Evolutionary conservation across 176 grass and related monocot genomes (phyloP), one percentile per base, ranked within the genome.

Genomic region (Carex cristatella): DNA sequence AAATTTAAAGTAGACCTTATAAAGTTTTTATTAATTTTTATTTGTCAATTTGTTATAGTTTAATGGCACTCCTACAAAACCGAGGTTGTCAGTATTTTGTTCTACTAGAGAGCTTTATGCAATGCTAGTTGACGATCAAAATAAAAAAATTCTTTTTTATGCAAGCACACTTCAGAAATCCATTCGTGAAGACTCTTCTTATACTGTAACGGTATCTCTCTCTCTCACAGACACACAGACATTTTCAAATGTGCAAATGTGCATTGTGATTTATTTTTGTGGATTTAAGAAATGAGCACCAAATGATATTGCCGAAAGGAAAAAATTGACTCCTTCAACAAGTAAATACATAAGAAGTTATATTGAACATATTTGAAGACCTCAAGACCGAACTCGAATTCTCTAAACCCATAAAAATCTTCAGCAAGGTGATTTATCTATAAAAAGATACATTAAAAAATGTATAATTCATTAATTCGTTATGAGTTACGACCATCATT

Each of bases 21-120:
- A 48, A 65, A 48, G 38, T 10, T 84, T 62, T 16, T 64, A 11
- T 63, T 67, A 46, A 13, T 75, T 56, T 68, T 79, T 23, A 58
- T 88, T 48, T 67, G 19, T 63, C 63, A 55, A 77, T 57, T 31
- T 86, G 81, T 57, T 37, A 12, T 87, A 98, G 96, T 98, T 92
- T 73, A 91, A 95, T 56, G 96, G 96, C 75, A 91, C 95, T 3
- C 79, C 83, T 74, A 80, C 59, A 37, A 99, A 92, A 84, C 96
- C 96, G 61, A 87, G 93, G 81, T 81, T 99, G 65, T 99, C 93
- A 0, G 90, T 95, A 19, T 99, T 99, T 81, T 99, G 96, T 86
- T 94, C 96, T 14, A 91, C 90, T 76, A 87, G 65, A 86, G 90
- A 99, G 86, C 84, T 99, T 35, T 94, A 95, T 62, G 91, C 93